Conservation (phyloP, 148 eudicot genomes). For the Rhododendron mucronatum region DNA sequence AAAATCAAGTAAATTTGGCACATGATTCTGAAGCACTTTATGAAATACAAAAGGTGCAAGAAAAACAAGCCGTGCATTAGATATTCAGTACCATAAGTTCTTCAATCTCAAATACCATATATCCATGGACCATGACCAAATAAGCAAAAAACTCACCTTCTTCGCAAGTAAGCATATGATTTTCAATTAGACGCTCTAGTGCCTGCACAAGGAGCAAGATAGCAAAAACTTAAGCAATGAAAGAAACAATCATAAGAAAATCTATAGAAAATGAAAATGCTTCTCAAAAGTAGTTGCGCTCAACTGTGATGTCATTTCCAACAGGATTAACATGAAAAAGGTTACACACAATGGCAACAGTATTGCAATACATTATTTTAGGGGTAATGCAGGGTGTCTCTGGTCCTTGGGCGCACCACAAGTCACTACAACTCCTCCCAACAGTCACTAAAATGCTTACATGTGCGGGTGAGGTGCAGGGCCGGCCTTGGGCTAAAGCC, state of each 20-base stretch:
- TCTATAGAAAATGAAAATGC: background rate
- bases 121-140: background rate
- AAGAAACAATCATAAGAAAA: background rate
- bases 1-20: background rate
- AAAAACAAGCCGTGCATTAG: background rate
- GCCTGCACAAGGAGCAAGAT: constrained; percentile 43
- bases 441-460: background rate
- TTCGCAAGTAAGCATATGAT: constrained; percentile 92
- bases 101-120: background rate
- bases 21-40: background rate
- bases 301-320: background rate
- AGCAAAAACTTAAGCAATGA: background rate
- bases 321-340: background rate
- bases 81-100: background rate
- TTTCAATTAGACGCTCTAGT: constrained; percentile 86
- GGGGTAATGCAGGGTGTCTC: background rate
- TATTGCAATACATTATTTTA: background rate
- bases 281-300: background rate
- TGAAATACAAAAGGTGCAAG: background rate
- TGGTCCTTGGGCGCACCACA: background rate
- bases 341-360: background rate
- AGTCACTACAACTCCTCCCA: background rate
- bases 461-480: background rate
- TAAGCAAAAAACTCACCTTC: constrained; percentile 56
- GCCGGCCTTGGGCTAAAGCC: too few relatives aligned